These are phyloP conservation scores for Salvia hispanica DNA, from an alignment of 257 asterid species.

Conservation along the genomic window DNA sequence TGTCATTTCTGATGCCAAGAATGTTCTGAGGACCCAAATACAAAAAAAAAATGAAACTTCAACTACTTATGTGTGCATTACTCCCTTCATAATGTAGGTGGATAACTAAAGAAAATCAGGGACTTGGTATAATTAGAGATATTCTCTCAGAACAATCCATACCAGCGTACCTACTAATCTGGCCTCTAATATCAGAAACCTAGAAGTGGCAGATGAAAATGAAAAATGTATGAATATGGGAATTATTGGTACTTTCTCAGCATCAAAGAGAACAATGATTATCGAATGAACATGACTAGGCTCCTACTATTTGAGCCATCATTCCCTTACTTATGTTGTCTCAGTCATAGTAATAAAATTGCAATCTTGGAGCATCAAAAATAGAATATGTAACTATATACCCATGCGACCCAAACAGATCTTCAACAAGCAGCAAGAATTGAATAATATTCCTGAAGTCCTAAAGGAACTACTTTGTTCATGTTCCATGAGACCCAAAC, in stretches of 20 bases:
- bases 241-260: neutral
- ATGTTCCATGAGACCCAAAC: conserved; percentile 7
- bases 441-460: conserved; percentile 4
- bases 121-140: neutral
- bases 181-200: neutral
- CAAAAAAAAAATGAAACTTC: neutral
- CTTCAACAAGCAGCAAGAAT: conserved; percentile 15
- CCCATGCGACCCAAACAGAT: conserved; percentile 13
- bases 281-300: neutral
- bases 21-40: neutral
- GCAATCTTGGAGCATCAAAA: neutral
- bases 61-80: neutral
- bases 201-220: neutral
- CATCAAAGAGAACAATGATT: neutral
- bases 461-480: neutral
- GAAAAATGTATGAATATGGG: neutral
- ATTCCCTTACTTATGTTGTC: neutral
- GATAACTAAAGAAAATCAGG: neutral
- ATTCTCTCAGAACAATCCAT: neutral
- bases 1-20: neutral
- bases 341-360: neutral
- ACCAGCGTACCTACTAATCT: neutral
- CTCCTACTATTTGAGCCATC: conserved; percentile 11
- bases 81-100: neutral
- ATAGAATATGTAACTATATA: neutral